Evolutionary conservation across 2,329 filamentous ascomycete genomes (phyloP), one percentile per base, ranked within the genome.

Genomic region (Rhynchosporium secalis): DNA sequence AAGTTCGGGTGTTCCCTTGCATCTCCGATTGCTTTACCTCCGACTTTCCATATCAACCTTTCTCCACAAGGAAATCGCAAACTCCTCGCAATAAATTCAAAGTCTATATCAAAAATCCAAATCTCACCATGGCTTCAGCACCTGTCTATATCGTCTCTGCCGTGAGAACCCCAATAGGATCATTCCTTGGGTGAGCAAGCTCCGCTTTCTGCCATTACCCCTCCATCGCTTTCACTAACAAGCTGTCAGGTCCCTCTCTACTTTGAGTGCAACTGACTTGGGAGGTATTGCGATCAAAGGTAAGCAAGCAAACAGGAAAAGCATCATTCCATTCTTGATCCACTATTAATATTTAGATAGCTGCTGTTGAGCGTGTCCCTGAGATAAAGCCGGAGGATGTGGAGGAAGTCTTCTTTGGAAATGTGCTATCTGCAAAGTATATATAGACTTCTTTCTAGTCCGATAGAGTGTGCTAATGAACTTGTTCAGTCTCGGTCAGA

Each of bases 321-420:
- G 8, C 20, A 20, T 20, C 20, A 20, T 20, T 20, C 20, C 20
- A 29, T 55, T 20, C 52, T 26, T 38, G 49, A 15, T 49, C 12
- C 29, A 29, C 20, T 40, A 15, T 33, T 61, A 48, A 56, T 2
- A 33, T 29, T 1, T 38, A 9, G 56, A 31, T 62, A 88, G 86
- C 83, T 72, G 94, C 94, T 65, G 85, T 99, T 69, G 89, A 92
- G 79, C 89, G 92, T 73, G 91, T 90, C 52, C 88, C 95, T 61
- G 85, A 89, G 73, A 86, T 99, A 80, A 93, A 96, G 80, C 84
- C 92, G 60, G 86, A 92, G 73, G 86, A 96, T 76, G 91, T 99
- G 62, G 87, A 99, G 76, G 95, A 99, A 78, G 92, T 99, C 75
- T 96, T 95, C 83, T 96, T 97, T 75, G 95, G 95, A 78, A 99